phyloP scores from a whole-genome alignment of 2,329 filamentous ascomycete genomes.

The Lachnellula subtilissima region DNA sequence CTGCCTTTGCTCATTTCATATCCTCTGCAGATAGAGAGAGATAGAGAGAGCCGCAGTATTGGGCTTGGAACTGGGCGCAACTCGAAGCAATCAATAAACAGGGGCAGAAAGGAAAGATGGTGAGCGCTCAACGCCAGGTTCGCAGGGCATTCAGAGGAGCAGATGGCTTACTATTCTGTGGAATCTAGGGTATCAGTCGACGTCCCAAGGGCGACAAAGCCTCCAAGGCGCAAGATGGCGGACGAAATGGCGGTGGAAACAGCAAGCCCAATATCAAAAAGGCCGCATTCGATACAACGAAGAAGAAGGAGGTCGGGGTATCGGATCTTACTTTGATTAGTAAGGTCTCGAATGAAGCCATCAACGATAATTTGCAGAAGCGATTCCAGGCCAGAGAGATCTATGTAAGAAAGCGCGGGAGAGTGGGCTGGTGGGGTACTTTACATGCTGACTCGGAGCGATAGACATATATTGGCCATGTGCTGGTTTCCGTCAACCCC shows the following conservation, averaged over 20 bases:
- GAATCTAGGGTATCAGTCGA: slow-evolving; percentile 31
- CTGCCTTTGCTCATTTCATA: neutral
- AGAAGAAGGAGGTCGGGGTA: slow-evolving; percentile 99
- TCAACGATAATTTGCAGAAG: slow-evolving; percentile 99
- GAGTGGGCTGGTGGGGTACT: neutral
- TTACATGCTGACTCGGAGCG: slow-evolving; percentile 12
- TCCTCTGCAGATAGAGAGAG: neutral
- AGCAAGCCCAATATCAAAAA: slow-evolving; percentile 72
- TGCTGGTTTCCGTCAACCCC: slow-evolving; percentile 97
- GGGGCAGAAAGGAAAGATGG: slow-evolving; percentile 20
- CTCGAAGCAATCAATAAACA: slow-evolving; percentile 7
- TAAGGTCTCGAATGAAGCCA: slow-evolving; percentile 98
- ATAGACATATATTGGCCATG: slow-evolving; percentile 96
- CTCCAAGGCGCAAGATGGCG: slow-evolving; percentile 24
- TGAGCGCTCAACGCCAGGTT: slow-evolving; percentile 10
- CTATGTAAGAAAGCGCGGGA: slow-evolving; percentile 55
- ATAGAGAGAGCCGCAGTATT: neutral
- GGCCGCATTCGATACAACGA: slow-evolving; percentile 89
- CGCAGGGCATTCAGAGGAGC: neutral
- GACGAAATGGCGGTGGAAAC: slow-evolving; percentile 19
- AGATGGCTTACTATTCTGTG: slow-evolving; percentile 8
- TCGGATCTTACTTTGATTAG: slow-evolving; percentile 96
- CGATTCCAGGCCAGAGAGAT: slow-evolving; percentile 96
- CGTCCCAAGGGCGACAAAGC: slow-evolving; percentile 32
- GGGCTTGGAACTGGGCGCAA: slow-evolving; percentile 15